Evolutionary conservation across 2,329 filamentous ascomycete species (phyloP), one percentile per base, ranked within the genome.

Genomic region (Cryphonectria naterciae): DNA sequence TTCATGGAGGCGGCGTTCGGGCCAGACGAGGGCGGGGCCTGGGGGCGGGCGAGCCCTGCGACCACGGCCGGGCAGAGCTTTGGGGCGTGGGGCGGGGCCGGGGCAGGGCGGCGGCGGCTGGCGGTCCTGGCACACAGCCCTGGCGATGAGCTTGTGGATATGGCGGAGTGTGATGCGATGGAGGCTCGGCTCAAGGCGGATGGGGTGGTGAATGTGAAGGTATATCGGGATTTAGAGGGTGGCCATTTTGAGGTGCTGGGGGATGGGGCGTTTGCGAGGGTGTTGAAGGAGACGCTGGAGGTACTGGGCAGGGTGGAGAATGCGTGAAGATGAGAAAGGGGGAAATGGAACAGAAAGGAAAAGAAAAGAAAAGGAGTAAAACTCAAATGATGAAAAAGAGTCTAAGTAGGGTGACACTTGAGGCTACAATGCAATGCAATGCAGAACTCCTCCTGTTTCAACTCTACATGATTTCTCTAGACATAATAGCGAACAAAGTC

Each of bases 1-100:
- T 89, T 94, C 72, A 82, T 91, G 28, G 75, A 79, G 3, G 84
- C 81, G 7, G 90, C 91, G 1, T 93, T 93, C 79, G 90, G 91
- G 0, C 70, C 77, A 1, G 83, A 87, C 60, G 61, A 64, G 37
- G 77, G 78, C 70, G 75, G 74, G 39, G 76, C 70, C 0, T 93
- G 90, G 91, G 80, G 82, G 68, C 79, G 76, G 1, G 87, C 83
- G 1, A 89, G 89, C 70, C 91, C 91, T 0, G 83, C 83, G 17
- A 79, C 77, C 66, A 84, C 81, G 68, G 75, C 76, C 7, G 81
- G 80, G 2, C 80, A 74, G 66, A 80, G 74, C 67, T 89, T 85
- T 76, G 78, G 75, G 37, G 76, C 73, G 32, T 86, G 76, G 77
- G 56, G 41, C 35, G 54, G 84, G 82, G 73, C 74, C 10, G 74